Conservation (phyloP, 75 land plant genomes). For the Pseudotsuga menziesii region DNA sequence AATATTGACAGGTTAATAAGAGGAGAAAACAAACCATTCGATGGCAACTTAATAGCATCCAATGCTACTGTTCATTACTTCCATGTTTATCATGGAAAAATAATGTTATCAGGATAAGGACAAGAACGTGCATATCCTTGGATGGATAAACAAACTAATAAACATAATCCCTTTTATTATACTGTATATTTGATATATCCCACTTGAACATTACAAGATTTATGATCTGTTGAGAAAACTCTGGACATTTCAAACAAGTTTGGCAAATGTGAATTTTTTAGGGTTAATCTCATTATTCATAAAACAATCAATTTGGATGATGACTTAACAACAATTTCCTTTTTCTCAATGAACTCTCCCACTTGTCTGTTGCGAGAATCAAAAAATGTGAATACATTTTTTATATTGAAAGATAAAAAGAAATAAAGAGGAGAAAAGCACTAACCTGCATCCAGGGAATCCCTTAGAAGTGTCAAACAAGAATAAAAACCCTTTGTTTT, state of each 20-base stretch:
- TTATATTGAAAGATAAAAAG: not conserved
- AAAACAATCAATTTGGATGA: not conserved
- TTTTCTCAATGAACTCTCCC: not conserved
- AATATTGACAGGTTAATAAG: not conserved
- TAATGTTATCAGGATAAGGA: not conserved
- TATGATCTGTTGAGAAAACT: not conserved
- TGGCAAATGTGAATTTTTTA: not conserved
- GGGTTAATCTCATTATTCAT: not conserved
- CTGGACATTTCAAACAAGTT: not conserved
- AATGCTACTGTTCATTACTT: not conserved
- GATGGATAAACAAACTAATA: not conserved
- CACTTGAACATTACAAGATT: not conserved
- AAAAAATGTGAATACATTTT: no score
- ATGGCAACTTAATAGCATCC: not conserved
- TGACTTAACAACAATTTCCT: not conserved
- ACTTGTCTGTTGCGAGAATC: not conserved
- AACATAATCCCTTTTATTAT: not conserved
- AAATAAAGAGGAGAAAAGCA: conserved; percentile 1
- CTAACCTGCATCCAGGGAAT: conserved; percentile 85
- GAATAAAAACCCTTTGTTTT: conserved; percentile 78
- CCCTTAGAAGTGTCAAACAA: conserved; percentile 60
- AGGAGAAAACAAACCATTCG: not conserved
- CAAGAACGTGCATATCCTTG: not conserved
- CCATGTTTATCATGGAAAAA: not conserved
- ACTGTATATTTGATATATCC: not conserved